Conservation (phyloP, 768 basidiomycete genomes). For the Termitomyces sp. region DNA sequence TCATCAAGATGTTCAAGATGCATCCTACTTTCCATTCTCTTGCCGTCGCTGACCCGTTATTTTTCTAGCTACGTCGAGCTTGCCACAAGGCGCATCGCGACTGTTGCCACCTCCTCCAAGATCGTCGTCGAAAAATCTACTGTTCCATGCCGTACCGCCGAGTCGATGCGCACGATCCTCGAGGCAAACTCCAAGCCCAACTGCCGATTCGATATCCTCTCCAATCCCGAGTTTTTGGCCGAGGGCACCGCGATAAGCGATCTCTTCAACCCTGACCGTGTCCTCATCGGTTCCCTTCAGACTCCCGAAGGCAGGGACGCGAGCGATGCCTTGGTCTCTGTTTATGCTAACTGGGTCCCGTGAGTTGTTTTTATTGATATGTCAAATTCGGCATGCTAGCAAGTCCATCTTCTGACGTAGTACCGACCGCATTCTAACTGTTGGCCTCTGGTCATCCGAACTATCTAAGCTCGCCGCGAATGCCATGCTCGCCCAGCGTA, state of each 20-base stretch:
- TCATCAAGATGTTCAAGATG: not conserved
- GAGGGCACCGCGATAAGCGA: conserved; percentile 96
- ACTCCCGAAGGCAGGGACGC: conserved; percentile 81
- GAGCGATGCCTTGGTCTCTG: conserved; percentile 64
- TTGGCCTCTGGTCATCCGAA: conserved; percentile 98
- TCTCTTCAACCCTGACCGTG: conserved; percentile 86
- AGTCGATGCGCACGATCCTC: conserved; percentile 98
- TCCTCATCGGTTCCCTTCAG: conserved; percentile 94
- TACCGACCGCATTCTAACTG: conserved; percentile 76
- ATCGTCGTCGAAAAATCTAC: conserved; percentile 99
- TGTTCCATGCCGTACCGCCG: conserved; percentile 96
- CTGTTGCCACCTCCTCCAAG: conserved; percentile 84
- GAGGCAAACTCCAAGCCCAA: conserved; percentile 95
- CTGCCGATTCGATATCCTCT: conserved; percentile 94
- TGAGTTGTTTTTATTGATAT: conserved; percentile 33
- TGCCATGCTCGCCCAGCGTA: conserved; percentile 98
- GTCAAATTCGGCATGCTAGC: not conserved
- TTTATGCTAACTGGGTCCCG: conserved; percentile 98
- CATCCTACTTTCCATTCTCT: not conserved
- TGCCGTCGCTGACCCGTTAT: conserved; percentile 3
- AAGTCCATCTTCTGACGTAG: conserved; percentile 25
- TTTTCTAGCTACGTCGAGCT: conserved; percentile 84
- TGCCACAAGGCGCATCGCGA: conserved; percentile 94
- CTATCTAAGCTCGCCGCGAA: conserved; percentile 98
- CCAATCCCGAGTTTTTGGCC: conserved; percentile 98